Conservation (phyloP, 2,329 filamentous ascomycete genomes). For the Lachnellula occidentalis region DNA sequence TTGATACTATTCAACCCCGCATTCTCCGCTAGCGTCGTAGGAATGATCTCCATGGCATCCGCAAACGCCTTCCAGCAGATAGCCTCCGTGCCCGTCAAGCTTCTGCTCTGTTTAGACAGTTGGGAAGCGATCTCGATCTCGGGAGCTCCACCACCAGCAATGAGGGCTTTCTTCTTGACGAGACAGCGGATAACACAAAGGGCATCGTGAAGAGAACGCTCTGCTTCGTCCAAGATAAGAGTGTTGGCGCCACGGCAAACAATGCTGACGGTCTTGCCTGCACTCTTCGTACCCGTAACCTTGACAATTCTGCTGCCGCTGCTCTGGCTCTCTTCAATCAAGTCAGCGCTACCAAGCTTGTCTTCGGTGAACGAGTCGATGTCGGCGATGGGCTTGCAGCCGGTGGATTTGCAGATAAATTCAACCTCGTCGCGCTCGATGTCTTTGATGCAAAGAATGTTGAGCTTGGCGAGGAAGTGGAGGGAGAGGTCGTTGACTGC, state of each 20-base stretch:
- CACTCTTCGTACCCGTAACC: conserved; percentile 81
- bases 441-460: conserved; percentile 93
- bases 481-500: conserved; percentile 96
- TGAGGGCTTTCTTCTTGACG: conserved; percentile 99
- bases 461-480: conserved; percentile 95
- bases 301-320: conserved; percentile 91
- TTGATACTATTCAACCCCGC: conserved; percentile 97
- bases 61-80: conserved; percentile 99
- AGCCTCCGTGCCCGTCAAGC: conserved; percentile 82
- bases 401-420: conserved; percentile 98
- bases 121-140: conserved; percentile 94
- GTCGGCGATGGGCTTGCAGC: conserved; percentile 98
- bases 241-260: conserved; percentile 91
- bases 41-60: conserved; percentile 94
- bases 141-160: conserved; percentile 91
- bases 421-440: conserved; percentile 98
- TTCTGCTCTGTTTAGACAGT: conserved; percentile 74
- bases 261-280: conserved; percentile 86
- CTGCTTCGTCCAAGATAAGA: conserved; percentile 92
- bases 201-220: conserved; percentile 93
- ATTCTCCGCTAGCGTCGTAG: conserved; percentile 94
- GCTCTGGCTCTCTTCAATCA: conserved; percentile 86
- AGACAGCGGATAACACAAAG: conserved; percentile 96
- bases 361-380: conserved; percentile 98
- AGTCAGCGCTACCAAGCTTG: conserved; percentile 88